Evolutionary conservation across 495 filamentous ascomycete species (phyloP).

Genomic region (Podospora pseudoanserina): DNA sequence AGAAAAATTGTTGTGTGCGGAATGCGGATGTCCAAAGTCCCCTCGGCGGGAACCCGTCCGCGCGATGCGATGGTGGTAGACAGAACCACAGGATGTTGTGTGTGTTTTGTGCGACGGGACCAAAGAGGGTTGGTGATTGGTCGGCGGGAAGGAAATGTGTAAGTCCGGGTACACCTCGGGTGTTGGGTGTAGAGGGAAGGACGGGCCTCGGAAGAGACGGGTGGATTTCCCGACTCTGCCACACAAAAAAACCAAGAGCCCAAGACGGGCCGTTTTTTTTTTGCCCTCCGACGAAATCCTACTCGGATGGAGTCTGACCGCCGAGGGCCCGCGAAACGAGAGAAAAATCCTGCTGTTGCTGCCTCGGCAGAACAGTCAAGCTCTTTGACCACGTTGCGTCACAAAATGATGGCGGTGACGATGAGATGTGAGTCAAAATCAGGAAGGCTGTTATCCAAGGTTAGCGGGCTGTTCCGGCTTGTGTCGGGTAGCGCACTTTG

Average conservation of each 20-base stretch:
- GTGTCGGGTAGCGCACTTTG: constrained; percentile 17
- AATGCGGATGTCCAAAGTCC: constrained; percentile 2
- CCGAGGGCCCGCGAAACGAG: not conserved
- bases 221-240: not conserved
- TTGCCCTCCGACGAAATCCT: not conserved
- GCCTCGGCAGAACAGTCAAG: constrained; percentile 9
- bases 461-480: constrained; percentile 9
- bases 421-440: constrained; percentile 2
- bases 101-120: not conserved
- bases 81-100: not conserved
- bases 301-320: not conserved
- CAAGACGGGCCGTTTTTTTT: not conserved
- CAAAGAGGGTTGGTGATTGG: not conserved
- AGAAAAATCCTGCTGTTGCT: not conserved
- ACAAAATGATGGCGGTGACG: not conserved
- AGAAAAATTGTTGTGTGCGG: not conserved
- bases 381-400: not conserved
- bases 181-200: not conserved
- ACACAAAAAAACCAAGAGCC: constrained; percentile 1
- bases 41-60: constrained; percentile 5
- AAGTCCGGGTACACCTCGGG: not conserved
- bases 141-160: no score
- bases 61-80: not conserved
- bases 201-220: not conserved
- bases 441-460: constrained; percentile 4